Conservation (phyloP, 2,329 filamentous ascomycete genomes). For the Colletotrichum melonis region DNA sequence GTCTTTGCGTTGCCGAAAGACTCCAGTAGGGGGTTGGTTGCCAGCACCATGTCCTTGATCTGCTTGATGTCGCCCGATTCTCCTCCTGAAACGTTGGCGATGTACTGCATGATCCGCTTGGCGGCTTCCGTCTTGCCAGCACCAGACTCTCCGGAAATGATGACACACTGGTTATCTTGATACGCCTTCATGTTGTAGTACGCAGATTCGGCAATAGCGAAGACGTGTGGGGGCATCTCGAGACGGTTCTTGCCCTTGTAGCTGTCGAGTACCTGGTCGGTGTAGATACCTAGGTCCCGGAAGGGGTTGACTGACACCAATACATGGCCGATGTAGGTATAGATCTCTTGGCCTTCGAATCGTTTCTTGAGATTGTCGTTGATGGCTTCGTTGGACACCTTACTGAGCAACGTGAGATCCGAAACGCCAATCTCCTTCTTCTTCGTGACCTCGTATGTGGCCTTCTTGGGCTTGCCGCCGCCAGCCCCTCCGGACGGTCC, state of each 20-base stretch:
- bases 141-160: conserved; percentile 98
- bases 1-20: conserved; percentile 99
- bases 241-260: conserved; percentile 98
- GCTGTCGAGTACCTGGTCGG: conserved; percentile 89
- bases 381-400: conserved; percentile 98
- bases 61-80: conserved; percentile 88
- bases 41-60: conserved; percentile 99
- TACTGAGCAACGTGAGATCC: conserved; percentile 96
- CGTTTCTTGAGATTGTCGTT: conserved; percentile 99
- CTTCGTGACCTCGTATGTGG: conserved; percentile 94
- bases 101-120: conserved; percentile 99
- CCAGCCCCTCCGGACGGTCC: conserved; percentile 50
- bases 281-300: conserved; percentile 97
- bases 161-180: conserved; percentile 98
- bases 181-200: conserved; percentile 99
- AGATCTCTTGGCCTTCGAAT: conserved; percentile 97
- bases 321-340: conserved; percentile 99
- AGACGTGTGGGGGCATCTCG: conserved; percentile 95
- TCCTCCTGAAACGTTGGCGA: conserved; percentile 94
- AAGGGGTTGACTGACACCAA: conserved; percentile 99
- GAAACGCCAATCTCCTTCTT: conserved; percentile 99
- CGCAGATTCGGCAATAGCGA: conserved; percentile 92
- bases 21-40: conserved; percentile 95
- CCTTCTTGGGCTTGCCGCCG: conserved; percentile 85
- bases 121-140: conserved; percentile 98